Evolutionary conservation across 1,139 yeast species (phyloP).

Genomic region (Suhomyces atakaporum): DNA sequence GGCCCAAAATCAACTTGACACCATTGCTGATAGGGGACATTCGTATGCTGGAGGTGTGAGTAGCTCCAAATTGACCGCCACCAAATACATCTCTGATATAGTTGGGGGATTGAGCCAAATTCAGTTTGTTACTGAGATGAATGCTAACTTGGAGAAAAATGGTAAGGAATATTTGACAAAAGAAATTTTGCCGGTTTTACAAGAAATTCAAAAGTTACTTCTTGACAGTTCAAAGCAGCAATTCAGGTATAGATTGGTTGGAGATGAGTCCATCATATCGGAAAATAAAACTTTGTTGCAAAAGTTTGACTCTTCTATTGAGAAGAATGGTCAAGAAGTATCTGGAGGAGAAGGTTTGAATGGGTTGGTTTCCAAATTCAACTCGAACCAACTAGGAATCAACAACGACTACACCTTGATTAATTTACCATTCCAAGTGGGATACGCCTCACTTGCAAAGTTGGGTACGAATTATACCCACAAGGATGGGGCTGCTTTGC

Average conservation of each 20-base stretch:
- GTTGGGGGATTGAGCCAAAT: slow-evolving; percentile 78
- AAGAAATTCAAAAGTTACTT: slow-evolving; percentile 52
- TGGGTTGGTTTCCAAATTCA: slow-evolving; percentile 13
- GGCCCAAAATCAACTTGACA: slow-evolving; percentile 77
- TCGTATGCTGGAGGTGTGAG: slow-evolving; percentile 75
- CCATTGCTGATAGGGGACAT: slow-evolving; percentile 87
- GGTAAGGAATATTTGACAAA: slow-evolving; percentile 55
- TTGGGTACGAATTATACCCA: slow-evolving; percentile 68
- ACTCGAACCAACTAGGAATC: slow-evolving; percentile 14
- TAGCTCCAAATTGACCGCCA: slow-evolving; percentile 60
- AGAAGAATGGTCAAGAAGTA: slow-evolving; percentile 1
- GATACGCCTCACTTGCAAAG: slow-evolving; percentile 73
- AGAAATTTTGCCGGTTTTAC: slow-evolving; percentile 65
- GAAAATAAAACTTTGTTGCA: slow-evolving; percentile 45
- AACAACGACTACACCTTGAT: slow-evolving; percentile 43
- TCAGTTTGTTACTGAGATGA: slow-evolving; percentile 64
- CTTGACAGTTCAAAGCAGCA: slow-evolving; percentile 29
- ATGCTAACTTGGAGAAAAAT: slow-evolving; percentile 45
- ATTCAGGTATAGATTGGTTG: slow-evolving; percentile 60
- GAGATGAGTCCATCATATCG: slow-evolving; percentile 46
- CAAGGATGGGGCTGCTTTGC: slow-evolving; percentile 82
- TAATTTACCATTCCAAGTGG: slow-evolving; percentile 85
- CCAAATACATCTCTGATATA: slow-evolving; percentile 61
- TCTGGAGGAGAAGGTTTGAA: slow-evolving; percentile 6
- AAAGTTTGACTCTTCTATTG: slow-evolving; percentile 30